Percentiles rank a stretch among this genome's conserved stretches.
phyloP scores from a whole-genome alignment of 192 early-diverging fungal genomes.

The Podila minutissima region DNA sequence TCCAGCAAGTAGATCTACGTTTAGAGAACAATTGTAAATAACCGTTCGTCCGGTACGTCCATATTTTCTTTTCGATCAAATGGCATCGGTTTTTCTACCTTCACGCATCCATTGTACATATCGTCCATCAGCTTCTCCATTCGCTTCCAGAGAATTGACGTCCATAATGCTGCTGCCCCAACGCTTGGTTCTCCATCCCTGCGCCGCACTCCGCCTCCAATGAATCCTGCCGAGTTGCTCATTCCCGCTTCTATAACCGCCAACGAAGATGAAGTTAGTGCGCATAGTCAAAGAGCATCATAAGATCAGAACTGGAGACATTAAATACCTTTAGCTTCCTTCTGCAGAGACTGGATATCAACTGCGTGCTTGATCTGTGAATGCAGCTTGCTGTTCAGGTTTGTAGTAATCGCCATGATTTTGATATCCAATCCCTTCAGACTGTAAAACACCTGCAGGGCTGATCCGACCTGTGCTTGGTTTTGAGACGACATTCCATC shows the following conservation, averaged over 20 bases:
- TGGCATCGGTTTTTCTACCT: conserved; percentile 43
- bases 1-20: conserved; percentile 61
- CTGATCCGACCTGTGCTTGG: conserved; percentile 60
- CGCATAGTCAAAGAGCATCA: too few species aligned
- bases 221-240: conserved; percentile 30
- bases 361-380: conserved; percentile 57
- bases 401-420: conserved; percentile 46
- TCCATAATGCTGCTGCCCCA: conserved; percentile 54
- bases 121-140: conserved; percentile 63
- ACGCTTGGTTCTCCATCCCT: conserved; percentile 61
- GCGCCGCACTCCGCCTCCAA: conserved; percentile 53
- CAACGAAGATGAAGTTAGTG: not conserved
- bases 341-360: conserved; percentile 60
- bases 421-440: conserved; percentile 56
- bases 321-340: conserved; percentile 57
- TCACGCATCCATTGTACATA: conserved; percentile 62
- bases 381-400: conserved; percentile 51
- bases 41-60: not conserved
- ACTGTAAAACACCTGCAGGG: conserved; percentile 64
- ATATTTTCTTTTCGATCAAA: not conserved
- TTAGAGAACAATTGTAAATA: not conserved
- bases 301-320: too few species aligned
- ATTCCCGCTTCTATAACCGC: conserved; percentile 37
- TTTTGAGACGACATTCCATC: conserved; percentile 59
- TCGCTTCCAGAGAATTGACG: conserved; percentile 59